A percentile compares a stretch with the other conserved stretches of the same genome.
Evolutionary conservation across 805 yeast species (phyloP).

Genomic region (Zygoascus tannicola): DNA sequence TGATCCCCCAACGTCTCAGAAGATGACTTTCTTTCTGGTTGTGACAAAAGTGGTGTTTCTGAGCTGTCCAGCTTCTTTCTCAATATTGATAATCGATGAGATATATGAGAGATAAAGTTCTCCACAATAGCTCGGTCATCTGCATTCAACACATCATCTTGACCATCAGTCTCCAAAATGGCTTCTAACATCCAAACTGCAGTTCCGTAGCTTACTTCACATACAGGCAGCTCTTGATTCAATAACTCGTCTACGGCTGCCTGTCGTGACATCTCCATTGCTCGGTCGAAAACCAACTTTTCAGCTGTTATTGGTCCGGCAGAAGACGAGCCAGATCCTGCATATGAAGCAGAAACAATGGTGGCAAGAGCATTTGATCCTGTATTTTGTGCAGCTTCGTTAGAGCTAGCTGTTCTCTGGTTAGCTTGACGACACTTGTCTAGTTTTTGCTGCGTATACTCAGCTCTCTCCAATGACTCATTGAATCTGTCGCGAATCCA

Average conservation of each 20-base stretch:
- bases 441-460: constrained; percentile 45
- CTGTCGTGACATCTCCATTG: constrained; percentile 81
- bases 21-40: too few relatives aligned
- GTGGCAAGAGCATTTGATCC: background rate
- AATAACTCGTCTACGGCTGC: constrained; percentile 85
- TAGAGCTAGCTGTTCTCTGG: background rate
- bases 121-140: constrained; percentile 67
- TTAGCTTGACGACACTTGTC: constrained; percentile 4
- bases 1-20: too few relatives aligned
- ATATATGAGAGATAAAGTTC: constrained; percentile 73
- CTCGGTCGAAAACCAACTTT: constrained; percentile 82
- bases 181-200: constrained; percentile 95
- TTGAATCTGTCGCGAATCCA: constrained; percentile 88
- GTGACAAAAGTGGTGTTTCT: background rate
- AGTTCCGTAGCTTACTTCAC: constrained; percentile 84
- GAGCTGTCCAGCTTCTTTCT: constrained; percentile 37
- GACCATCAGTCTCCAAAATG: constrained; percentile 44
- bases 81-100: constrained; percentile 65
- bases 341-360: background rate
- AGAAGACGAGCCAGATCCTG: background rate
- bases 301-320: constrained; percentile 46
- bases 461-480: constrained; percentile 83
- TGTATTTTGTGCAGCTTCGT: background rate
- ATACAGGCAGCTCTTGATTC: constrained; percentile 61
- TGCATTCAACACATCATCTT: constrained; percentile 39